These are phyloP conservation scores for Paramecium biaurelia DNA, from an alignment of 73 alveolate genomes.

Conservation along the genomic window DNA sequence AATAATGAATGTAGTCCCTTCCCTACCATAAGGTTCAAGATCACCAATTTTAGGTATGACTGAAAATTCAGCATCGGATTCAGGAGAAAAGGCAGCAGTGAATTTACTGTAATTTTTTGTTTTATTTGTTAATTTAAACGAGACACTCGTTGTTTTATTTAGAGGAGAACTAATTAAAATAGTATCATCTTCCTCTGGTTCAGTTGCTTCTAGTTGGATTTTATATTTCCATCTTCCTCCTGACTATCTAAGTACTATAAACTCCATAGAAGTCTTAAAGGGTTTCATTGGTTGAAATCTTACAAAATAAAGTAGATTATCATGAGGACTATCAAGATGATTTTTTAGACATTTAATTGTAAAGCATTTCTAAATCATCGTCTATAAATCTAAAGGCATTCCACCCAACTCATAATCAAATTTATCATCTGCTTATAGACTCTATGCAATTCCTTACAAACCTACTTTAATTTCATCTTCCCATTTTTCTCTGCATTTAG, in stretches of 20 bases:
- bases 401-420: conserved; percentile 90
- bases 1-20: conserved; percentile 93
- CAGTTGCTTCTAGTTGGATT: conserved; percentile 92
- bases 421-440: conserved; percentile 66
- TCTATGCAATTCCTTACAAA: conserved; percentile 55
- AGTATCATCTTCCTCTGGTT: conserved; percentile 97
- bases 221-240: conserved; percentile 99
- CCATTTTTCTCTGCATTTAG: conserved; percentile 57
- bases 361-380: conserved; percentile 91
- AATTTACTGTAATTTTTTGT: conserved; percentile 91
- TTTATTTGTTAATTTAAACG: conserved; percentile 92
- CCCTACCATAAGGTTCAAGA: conserved; percentile 90
- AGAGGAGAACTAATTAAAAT: conserved; percentile 91
- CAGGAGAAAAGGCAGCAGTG: conserved; percentile 95
- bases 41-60: conserved; percentile 93
- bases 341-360: conserved; percentile 85
- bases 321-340: conserved; percentile 72
- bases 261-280: conserved; percentile 91
- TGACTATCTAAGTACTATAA: conserved; percentile 85
- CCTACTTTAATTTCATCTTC: conserved; percentile 57
- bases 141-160: conserved; percentile 89
- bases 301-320: conserved; percentile 83
- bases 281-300: conserved; percentile 97
- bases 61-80: conserved; percentile 92
- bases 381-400: conserved; percentile 74